These are phyloP conservation scores for Galerina sulciceps DNA, from an alignment of 768 basidiomycete genomes.

Conservation along the genomic window DNA sequence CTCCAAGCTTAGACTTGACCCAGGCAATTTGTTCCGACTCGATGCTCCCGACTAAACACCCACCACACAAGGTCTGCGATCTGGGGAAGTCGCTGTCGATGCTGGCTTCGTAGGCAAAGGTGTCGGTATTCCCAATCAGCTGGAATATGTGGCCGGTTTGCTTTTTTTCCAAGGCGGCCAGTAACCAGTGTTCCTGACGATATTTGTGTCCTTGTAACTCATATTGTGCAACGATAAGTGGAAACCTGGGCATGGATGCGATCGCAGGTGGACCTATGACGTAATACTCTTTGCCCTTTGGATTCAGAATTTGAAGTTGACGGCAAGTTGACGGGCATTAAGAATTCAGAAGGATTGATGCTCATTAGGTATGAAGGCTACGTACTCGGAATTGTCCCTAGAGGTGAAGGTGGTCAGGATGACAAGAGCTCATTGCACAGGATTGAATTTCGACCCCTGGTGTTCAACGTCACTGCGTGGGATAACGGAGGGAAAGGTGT, in stretches of 20 bases:
- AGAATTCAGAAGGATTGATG: neutral
- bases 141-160: constrained; percentile 25
- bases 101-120: constrained; percentile 20
- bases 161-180: constrained; percentile 24
- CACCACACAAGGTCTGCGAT: constrained; percentile 25
- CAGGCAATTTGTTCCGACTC: constrained; percentile 20
- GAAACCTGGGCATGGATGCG: constrained; percentile 15
- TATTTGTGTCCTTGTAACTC: constrained; percentile 25
- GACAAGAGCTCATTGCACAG: too few relatives aligned
- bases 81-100: constrained; percentile 12
- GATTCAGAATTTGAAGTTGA: neutral
- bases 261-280: neutral
- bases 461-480: too few relatives aligned
- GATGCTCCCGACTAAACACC: constrained; percentile 28
- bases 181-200: constrained; percentile 32
- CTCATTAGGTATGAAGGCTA: too few relatives aligned
- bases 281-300: neutral
- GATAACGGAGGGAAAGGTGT: too few relatives aligned
- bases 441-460: too few relatives aligned
- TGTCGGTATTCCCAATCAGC: constrained; percentile 28
- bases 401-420: too few relatives aligned
- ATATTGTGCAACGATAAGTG: constrained; percentile 31
- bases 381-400: too few relatives aligned
- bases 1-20: constrained; percentile 22
- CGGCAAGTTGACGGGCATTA: neutral